phyloP scores from a whole-genome alignment of 192 early-diverging fungal species.

The Linderina pennispora region DNA sequence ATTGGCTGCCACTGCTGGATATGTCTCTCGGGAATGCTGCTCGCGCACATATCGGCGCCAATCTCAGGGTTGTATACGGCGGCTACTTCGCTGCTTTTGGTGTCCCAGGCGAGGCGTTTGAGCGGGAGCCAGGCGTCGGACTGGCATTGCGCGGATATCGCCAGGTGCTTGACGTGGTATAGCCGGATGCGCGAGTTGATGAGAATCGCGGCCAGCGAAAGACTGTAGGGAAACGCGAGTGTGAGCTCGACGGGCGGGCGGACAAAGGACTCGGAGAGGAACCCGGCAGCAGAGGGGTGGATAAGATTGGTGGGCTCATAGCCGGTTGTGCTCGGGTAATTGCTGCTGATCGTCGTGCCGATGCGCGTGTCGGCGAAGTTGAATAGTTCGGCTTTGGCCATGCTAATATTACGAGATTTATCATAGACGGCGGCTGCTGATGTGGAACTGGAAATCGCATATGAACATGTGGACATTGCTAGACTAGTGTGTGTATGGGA shows the following conservation, averaged over 20 bases:
- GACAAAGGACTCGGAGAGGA: slow-evolving; percentile 22
- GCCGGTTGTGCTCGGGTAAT: slow-evolving; percentile 7
- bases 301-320: slow-evolving; percentile 14
- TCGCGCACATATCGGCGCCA: not conserved
- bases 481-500: no score
- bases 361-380: slow-evolving; percentile 19
- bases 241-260: slow-evolving; percentile 15
- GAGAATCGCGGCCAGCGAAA: slow-evolving; percentile 10
- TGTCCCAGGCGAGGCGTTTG: not conserved
- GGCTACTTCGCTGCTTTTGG: no score
- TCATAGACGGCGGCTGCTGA: no score
- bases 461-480: no score
- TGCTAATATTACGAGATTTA: no score
- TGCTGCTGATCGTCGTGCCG: slow-evolving; percentile 1
- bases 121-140: slow-evolving; percentile 5
- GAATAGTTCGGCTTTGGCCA: slow-evolving; percentile 15
- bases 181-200: slow-evolving; percentile 15
- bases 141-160: slow-evolving; percentile 1
- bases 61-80: not conserved
- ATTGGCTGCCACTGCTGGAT: slow-evolving; percentile 14
- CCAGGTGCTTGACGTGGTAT: not conserved
- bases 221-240: slow-evolving; percentile 3
- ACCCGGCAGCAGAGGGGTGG: slow-evolving; percentile 1
- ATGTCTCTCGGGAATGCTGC: no score
- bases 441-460: no score